phyloP scores from a whole-genome alignment of 73 alveolate species.

The Stentor roeselii region DNA sequence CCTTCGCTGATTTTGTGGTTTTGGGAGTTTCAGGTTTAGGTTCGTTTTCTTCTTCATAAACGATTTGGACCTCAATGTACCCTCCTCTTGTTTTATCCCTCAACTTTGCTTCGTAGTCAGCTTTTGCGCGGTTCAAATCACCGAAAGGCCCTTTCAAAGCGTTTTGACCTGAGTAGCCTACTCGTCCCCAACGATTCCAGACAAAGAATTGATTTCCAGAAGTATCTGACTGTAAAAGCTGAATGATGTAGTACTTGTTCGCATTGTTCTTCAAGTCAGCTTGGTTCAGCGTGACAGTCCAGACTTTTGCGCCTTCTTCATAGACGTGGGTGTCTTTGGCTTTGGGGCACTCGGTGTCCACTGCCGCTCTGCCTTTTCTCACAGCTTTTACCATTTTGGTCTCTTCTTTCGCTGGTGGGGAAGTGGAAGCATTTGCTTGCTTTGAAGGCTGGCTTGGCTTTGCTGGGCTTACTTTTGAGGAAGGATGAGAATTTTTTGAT shows the following conservation, averaged over 20 bases:
- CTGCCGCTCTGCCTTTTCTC: neutral
- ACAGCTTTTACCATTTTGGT: neutral
- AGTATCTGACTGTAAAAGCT: constrained; percentile 48
- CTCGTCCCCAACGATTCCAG: constrained; percentile 30
- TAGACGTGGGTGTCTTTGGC: constrained; percentile 17
- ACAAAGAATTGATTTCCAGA: constrained; percentile 79
- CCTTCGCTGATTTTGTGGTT: constrained; percentile 30
- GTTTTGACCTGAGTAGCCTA: constrained; percentile 2
- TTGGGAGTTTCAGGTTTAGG: constrained; percentile 29
- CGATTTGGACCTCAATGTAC: constrained; percentile 33
- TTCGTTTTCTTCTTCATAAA: neutral
- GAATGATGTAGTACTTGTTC: neutral
- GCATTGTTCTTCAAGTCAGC: constrained; percentile 14
- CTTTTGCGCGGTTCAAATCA: neutral
- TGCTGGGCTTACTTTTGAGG: neutral
- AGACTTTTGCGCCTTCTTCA: constrained; percentile 15
- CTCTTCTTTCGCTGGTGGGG: neutral
- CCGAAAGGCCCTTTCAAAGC: neutral
- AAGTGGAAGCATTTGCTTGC: neutral
- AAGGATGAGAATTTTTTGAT: neutral
- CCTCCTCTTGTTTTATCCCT: constrained; percentile 42
- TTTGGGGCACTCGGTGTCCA: neutral
- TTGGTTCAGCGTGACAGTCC: constrained; percentile 21
- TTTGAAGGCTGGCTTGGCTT: neutral
- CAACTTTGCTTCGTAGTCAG: constrained; percentile 37